phyloP scores from a whole-genome alignment of 306 rosid species.

The Aeschynomene evenia region DNA sequence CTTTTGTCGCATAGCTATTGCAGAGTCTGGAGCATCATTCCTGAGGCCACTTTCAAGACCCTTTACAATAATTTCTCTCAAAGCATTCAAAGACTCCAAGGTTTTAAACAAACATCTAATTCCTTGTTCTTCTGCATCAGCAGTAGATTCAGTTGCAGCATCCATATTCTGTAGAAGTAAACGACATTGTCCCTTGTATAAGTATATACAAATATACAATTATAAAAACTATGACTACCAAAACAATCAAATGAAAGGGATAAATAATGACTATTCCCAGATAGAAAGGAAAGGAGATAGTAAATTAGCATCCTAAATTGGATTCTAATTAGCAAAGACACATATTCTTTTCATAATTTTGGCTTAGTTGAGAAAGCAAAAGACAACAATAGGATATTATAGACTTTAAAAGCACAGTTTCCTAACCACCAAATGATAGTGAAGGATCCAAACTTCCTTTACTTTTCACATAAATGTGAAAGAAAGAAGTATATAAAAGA shows the following conservation, averaged over 20 bases:
- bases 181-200: conserved; percentile 19
- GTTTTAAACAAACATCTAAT: conserved; percentile 62
- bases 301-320: neutral
- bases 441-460: neutral
- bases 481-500: neutral
- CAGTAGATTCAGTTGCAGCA: conserved; percentile 51
- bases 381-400: neutral
- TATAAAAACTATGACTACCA: conserved; percentile 17
- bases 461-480: neutral
- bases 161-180: conserved; percentile 69
- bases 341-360: neutral
- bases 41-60: conserved; percentile 97
- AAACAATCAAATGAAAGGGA: conserved; percentile 3
- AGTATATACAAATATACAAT: conserved; percentile 19
- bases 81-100: conserved; percentile 68
- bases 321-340: neutral
- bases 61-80: conserved; percentile 70
- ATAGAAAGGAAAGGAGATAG: neutral
- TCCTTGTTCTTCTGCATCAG: conserved; percentile 39
- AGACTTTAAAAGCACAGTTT: neutral
- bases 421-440: neutral
- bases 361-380: conserved; percentile 5
- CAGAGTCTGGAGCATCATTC: conserved; percentile 96
- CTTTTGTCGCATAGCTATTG: conserved; percentile 98
- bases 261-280: neutral